These are phyloP conservation scores for Metschnikowia lachancei DNA, from an alignment of 805 yeast genomes.

Conservation along the genomic window DNA sequence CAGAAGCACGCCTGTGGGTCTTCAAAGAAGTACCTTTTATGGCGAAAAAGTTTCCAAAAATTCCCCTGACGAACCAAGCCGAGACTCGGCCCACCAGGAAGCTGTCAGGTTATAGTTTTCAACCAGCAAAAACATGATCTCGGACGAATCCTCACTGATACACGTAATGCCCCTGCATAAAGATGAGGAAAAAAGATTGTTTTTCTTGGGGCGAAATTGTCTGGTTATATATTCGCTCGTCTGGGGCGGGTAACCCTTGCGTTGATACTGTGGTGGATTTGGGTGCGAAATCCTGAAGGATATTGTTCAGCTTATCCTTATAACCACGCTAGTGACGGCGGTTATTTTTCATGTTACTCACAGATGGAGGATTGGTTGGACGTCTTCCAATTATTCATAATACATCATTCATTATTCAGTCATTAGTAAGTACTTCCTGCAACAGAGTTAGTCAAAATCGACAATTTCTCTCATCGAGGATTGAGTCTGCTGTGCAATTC, in stretches of 20 bases:
- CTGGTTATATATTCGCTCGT: constrained; percentile 10
- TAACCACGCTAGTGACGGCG: no score
- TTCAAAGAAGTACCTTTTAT: constrained; percentile 31
- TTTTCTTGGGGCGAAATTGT: constrained; percentile 4
- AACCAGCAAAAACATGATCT: constrained; percentile 99
- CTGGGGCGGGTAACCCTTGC: constrained; percentile 17
- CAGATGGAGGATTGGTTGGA: no score
- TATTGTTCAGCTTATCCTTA: no score
- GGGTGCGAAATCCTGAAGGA: constrained; percentile 5
- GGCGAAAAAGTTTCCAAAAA: constrained; percentile 56
- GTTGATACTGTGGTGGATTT: neutral
- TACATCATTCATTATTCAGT: no score
- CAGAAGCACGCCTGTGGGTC: constrained; percentile 18
- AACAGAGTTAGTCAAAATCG: neutral
- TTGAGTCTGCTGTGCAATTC: neutral
- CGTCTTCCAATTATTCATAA: neutral
- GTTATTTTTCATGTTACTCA: no score
- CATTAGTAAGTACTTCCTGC: no score
- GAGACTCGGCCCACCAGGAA: constrained; percentile 48
- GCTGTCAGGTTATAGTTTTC: constrained; percentile 98
- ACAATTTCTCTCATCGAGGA: constrained; percentile 2
- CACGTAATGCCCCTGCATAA: constrained; percentile 99
- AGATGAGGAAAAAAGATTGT: constrained; percentile 56
- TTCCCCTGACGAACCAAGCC: constrained; percentile 57
- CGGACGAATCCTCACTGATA: constrained; percentile 99